Evolutionary conservation across 345 rosid genomes (phyloP), one percentile per base, ranked within the genome.

Genomic region (Sapria himalayana): DNA sequence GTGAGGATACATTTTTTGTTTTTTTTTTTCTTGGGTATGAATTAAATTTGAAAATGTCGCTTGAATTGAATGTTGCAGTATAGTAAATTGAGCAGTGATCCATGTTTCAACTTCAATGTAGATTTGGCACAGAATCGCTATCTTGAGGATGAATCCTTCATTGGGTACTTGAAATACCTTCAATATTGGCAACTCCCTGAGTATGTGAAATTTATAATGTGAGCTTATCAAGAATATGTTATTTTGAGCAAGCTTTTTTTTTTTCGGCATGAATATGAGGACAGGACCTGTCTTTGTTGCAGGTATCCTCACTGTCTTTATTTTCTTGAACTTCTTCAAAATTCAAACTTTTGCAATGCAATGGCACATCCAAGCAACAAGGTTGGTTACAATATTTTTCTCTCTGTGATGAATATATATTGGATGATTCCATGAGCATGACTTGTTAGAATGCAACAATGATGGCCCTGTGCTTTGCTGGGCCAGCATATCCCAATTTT

Each of bases 41-140:
- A 3, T 41, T 15, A 12, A 25, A 7, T 4, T n/a, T 23, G 20
- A 9, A n/a, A n/a, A n/a, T n/a, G n/a, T n/a, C n/a, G n/a, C n/a
- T n/a, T n/a, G n/a, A n/a, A n/a, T n/a, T n/a, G n/a, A n/a, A n/a
- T n/a, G n/a, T n/a, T n/a, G n/a, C n/a, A n/a, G n/a, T n/a, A n/a
- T n/a, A n/a, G n/a, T n/a, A n/a, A n/a, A n/a, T n/a, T n/a, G n/a
- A n/a, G n/a, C n/a, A n/a, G n/a, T n/a, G n/a, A n/a, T n/a, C n/a
- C n/a, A n/a, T n/a, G n/a, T n/a, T n/a, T n/a, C n/a, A n/a, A n/a
- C n/a, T n/a, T n/a, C n/a, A 39, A 15, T 60, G 59, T 61, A 89
- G 95, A 91, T 72, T 66, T 91, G 65, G 99, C 99, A 41, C 99
- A 91, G 65, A 91, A 91, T 50, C 92, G 96, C 6, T 80, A 91